Conservation (phyloP, 129 eudicot genomes). For the Glebionis coronaria region DNA sequence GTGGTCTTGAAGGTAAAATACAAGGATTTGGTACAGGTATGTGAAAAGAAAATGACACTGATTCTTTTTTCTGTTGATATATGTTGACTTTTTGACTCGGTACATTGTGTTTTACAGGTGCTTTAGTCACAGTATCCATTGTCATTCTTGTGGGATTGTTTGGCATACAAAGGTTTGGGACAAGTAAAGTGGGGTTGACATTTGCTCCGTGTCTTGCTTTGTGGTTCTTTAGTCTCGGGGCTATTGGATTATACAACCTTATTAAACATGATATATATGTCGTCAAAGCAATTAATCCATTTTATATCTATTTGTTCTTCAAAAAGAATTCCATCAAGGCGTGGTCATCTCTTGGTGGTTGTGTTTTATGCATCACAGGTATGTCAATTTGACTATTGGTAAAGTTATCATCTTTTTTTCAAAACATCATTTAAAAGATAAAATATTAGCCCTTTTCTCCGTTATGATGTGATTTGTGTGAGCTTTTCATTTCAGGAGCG, state of each 20-base stretch:
- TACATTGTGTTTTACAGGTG: slow-evolving; percentile 44
- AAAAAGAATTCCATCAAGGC: slow-evolving; percentile 60
- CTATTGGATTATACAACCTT: slow-evolving; percentile 85
- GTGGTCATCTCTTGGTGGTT: slow-evolving; percentile 98
- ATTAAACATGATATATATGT: slow-evolving; percentile 52
- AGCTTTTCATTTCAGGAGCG: slow-evolving; percentile 53
- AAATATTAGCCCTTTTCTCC: not conserved
- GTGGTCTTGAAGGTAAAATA: slow-evolving; percentile 82
- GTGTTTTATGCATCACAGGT: slow-evolving; percentile 98
- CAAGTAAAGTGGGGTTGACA: slow-evolving; percentile 83
- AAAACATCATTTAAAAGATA: not conserved
- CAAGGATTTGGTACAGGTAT: slow-evolving; percentile 84
- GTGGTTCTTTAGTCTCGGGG: slow-evolving; percentile 90
- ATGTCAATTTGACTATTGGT: not conserved
- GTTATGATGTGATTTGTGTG: slow-evolving; percentile 1
- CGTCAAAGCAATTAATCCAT: slow-evolving; percentile 75
- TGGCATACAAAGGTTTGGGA: slow-evolving; percentile 91
- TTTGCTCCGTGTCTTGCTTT: slow-evolving; percentile 93
- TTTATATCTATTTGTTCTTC: slow-evolving; percentile 75
- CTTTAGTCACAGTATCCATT: slow-evolving; percentile 70
- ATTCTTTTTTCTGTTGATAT: slow-evolving; percentile 2
- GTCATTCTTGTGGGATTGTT: slow-evolving; percentile 73
- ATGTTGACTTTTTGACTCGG: slow-evolving; percentile 8
- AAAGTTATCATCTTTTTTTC: not conserved
- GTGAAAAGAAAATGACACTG: slow-evolving; percentile 18